Base-by-base conservation (phyloP, 257 asterid species). In the Verbascum thapsus region DNA sequence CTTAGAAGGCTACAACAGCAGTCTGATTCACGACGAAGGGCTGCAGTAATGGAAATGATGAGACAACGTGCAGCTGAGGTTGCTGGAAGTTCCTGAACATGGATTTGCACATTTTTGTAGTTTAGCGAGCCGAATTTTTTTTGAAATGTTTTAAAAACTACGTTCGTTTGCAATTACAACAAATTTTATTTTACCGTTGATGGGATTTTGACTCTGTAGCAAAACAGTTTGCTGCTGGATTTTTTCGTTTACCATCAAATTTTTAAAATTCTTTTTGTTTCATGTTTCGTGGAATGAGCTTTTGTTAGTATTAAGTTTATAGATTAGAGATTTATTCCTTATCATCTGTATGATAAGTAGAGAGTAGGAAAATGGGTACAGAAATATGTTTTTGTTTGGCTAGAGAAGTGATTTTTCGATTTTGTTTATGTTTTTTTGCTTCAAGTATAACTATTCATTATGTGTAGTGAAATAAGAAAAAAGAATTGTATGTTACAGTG, bases 11-110 rank as follows among this genome's bases (percentile, higher is more conserved):
- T 79, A 66, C 96, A 88, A 60, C 98, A 90, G 68, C 98, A 90
- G 78, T 81, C 98, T 4, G 98, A 90, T 73, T 90, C 96, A 35
- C 83, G 98, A 47, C 80, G 98, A 47, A 86, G 98, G 75, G 98
- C 98, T 74, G 98, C 96, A 66, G 96, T 90, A 30, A 90, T 72
- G 77, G 96, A 88, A 75, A 90, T 90, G 96, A 90, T 87, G 99
- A 84, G 97, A 76, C 95, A 90, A 71, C 95, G 96, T 3, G 95
- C 96, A 1, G 96, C 94, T 12, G 96, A 89, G 83, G 95, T 87
- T 68, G 91, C 95, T 3, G 71, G 89, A 56, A 81, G 63, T 74
- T 74, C 94, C 41, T 76, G 83, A 79, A 69, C 45, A 49, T 7
- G 23, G n/a, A 32, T 60, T 38, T 81, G 87, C 80, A 74, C 40